Evolutionary conservation across 257 asterid genomes (phyloP).

Genomic region (Solanum pinnatisectum): DNA sequence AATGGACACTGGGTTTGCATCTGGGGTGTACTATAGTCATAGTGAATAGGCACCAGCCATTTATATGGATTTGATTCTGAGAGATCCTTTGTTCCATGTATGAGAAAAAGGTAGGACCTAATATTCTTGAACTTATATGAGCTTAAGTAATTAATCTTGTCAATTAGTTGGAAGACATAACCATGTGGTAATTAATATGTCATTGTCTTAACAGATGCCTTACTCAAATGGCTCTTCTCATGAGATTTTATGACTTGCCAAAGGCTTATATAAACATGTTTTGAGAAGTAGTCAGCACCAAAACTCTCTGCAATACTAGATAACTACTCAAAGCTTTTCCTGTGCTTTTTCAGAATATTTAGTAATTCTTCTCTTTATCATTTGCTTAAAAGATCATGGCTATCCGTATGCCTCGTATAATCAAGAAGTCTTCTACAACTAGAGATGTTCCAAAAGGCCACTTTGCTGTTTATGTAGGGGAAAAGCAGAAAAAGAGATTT

Average conservation of each 20-base stretch:
- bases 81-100: neutral
- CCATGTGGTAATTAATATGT: neutral
- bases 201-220: neutral
- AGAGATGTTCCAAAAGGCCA: conserved; percentile 45
- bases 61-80: neutral
- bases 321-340: neutral
- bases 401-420: neutral
- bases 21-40: neutral
- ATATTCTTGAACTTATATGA: neutral
- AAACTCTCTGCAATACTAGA: neutral
- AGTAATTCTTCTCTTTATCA: neutral
- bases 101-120: neutral
- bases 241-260: neutral
- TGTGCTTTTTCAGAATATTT: neutral
- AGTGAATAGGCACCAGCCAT: neutral
- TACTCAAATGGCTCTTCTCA: neutral
- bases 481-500: conserved; percentile 23
- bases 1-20: neutral
- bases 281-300: neutral
- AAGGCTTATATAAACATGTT: neutral
- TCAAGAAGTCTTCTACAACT: neutral
- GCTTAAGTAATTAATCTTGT: neutral
- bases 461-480: conserved; percentile 47
- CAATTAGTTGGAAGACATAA: neutral
- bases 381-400: neutral